Base-by-base conservation (phyloP, 805 yeast species). In the Yamadazyma philogaea region DNA sequence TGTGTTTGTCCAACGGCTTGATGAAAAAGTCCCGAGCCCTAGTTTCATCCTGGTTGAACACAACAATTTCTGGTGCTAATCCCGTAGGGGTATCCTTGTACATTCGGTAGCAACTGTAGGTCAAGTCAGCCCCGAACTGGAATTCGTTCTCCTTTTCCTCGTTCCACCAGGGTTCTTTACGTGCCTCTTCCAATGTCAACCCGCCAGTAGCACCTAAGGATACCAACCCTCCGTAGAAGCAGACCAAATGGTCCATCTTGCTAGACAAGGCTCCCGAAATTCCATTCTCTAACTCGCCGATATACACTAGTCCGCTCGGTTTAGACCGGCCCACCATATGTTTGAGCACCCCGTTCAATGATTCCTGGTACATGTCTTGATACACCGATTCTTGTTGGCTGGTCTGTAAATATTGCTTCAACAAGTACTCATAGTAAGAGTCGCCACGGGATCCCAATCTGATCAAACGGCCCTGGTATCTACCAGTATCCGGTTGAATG, bases 141-240 rank as follows among this genome's bases (percentile, higher is more conserved):
- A 89, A 73, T 52, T 90, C 95, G 12, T 68, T 68, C 51, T 81
- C 84, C 50, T 75, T 75, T 11, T 63, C 64, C 0, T 64, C 60
- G 44, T 75, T 71, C 95, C 96, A 87, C 41, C 64, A 60, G 1
- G 74, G 61, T 42, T 66, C 63, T 30, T 70, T 64, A 45, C 77
- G 70, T 3, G 91, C 95, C 11, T 72, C 75, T 8, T 61, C 62
- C 18, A 77, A 55, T 1, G 82, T 64, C 21, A 68, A 57, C 7
- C 97, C 97, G 36, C 76, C 78, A 2, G 96, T 90, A 12, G 96
- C 95, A 20, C 96, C 96, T 40, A 88, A 65, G 0, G 96, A 93
- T 47, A 90, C 75, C 47, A 86, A 72, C 0, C 96, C 96, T 43
- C 96, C 96, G 57, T 86, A 78, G 63, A 88, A 89, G 61, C 97